These are phyloP conservation scores for Coemansia sp. DNA, from an alignment of 192 early-diverging fungal genomes.

Conservation along the genomic window DNA sequence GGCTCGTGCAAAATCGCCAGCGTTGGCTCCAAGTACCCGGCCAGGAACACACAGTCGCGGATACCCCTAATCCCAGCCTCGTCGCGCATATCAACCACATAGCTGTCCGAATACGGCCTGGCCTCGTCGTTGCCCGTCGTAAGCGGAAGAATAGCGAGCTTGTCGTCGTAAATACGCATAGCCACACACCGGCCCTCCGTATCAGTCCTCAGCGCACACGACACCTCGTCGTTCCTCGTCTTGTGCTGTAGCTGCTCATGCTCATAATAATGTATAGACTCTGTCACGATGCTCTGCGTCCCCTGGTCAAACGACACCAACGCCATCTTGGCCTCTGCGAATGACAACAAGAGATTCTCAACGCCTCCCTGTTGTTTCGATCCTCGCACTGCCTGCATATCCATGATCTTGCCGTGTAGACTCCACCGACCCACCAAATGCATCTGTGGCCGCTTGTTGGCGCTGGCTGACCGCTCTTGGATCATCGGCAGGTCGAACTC, in stretches of 20 bases:
- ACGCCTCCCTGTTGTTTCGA: constrained; percentile 14
- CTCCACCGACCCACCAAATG: constrained; percentile 43
- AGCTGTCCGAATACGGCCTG: constrained; percentile 68
- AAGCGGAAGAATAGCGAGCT: constrained; percentile 88
- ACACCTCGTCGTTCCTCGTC: constrained; percentile 26
- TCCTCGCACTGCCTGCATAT: constrained; percentile 30
- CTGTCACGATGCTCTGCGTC: constrained; percentile 77
- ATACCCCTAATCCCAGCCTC: constrained; percentile 71
- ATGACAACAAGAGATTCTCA: constrained; percentile 45
- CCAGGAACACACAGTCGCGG: constrained; percentile 86
- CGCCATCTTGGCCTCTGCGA: constrained; percentile 75
- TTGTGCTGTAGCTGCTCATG: constrained; percentile 85
- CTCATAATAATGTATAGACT: constrained; percentile 97
- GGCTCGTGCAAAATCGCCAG: constrained; percentile 91
- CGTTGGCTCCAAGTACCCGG: constrained; percentile 91
- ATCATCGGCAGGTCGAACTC: constrained; percentile 48
- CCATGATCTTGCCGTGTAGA: constrained; percentile 47
- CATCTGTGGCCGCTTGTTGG: constrained; percentile 41
- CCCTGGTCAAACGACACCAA: constrained; percentile 80
- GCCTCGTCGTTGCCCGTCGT: constrained; percentile 40
- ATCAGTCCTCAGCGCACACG: constrained; percentile 64
- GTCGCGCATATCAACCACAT: constrained; percentile 67
- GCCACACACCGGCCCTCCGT: constrained; percentile 87
- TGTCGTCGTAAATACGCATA: constrained; percentile 83
- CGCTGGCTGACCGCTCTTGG: constrained; percentile 13